These are phyloP conservation scores for Stramenopiles sp. DNA, from an alignment of 352 stramenopile genomes.

Conservation along the genomic window DNA sequence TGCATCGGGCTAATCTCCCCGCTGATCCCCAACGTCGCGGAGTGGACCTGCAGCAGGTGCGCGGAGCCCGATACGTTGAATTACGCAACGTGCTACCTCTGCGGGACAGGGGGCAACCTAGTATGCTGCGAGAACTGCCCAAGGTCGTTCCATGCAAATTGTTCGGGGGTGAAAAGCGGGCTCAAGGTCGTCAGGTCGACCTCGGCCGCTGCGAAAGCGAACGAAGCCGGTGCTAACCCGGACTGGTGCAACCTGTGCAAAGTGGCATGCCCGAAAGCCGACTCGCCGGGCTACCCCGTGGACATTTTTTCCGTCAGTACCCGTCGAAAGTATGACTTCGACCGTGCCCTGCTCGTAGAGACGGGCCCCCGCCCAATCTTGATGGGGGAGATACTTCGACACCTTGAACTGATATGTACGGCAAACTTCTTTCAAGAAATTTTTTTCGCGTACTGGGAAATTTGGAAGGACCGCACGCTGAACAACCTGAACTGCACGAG, in stretches of 20 bases:
- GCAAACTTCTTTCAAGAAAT: not conserved
- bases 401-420: not conserved
- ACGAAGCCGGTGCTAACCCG: not conserved
- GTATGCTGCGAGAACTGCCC: conserved; percentile 3
- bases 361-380: too few relatives aligned
- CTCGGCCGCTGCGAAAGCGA: not conserved
- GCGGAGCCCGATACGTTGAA: not conserved
- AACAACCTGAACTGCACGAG: not conserved
- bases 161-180: not conserved
- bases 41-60: not conserved
- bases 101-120: not conserved
- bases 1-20: not conserved
- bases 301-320: not conserved
- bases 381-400: not conserved
- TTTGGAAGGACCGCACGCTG: not conserved
- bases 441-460: not conserved
- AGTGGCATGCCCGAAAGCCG: not conserved
- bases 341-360: not conserved
- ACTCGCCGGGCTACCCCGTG: not conserved
- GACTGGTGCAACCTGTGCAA: not conserved
- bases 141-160: not conserved
- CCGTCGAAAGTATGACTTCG: not conserved
- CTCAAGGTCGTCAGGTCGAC: too few relatives aligned
- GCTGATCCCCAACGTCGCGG: not conserved
- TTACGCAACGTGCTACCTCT: not conserved